These are phyloP conservation scores for Podospora didyma DNA, from an alignment of 495 filamentous ascomycete species.

Conservation along the genomic window DNA sequence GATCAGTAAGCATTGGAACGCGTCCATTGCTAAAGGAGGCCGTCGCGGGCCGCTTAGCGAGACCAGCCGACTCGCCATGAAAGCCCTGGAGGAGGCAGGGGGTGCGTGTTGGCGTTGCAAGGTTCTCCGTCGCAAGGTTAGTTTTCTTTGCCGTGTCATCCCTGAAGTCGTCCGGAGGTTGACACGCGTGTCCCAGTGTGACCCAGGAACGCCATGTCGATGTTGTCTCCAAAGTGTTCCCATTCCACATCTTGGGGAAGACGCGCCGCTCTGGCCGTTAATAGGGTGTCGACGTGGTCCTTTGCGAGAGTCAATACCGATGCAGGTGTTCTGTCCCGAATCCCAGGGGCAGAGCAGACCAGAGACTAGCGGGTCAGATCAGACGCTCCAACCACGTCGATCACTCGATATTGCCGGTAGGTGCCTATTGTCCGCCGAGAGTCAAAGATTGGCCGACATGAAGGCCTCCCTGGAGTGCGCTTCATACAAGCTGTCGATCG, in stretches of 20 bases:
- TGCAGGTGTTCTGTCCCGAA: slow-evolving; percentile 25
- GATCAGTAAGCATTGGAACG: slow-evolving; percentile 29
- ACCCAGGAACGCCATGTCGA: slow-evolving; percentile 24
- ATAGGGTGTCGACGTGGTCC: slow-evolving; percentile 31
- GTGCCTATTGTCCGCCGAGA: slow-evolving; percentile 22
- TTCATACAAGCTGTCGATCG: slow-evolving; percentile 22
- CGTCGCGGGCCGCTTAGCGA: slow-evolving; percentile 25
- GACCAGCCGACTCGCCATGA: slow-evolving; percentile 24
- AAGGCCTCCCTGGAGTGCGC: slow-evolving; percentile 28
- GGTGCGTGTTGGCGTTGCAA: slow-evolving; percentile 37
- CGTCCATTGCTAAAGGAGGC: slow-evolving; percentile 25
- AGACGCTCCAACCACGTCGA: slow-evolving; percentile 11
- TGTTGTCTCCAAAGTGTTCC: slow-evolving; percentile 28
- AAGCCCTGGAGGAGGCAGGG: slow-evolving; percentile 19
- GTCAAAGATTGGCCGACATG: slow-evolving; percentile 26
- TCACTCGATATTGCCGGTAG: slow-evolving; percentile 20
- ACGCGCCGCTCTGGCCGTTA: slow-evolving; percentile 29
- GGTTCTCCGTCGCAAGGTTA: slow-evolving; percentile 30
- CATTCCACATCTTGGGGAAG: slow-evolving; percentile 24
- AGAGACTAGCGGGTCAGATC: neutral
- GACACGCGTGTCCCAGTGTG: slow-evolving; percentile 21
- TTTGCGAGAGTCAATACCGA: slow-evolving; percentile 21
- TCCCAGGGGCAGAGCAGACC: neutral
- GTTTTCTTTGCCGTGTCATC: neutral
- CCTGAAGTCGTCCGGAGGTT: neutral